phyloP scores from a whole-genome alignment of 805 yeast genomes.

The Peterozyma xylosa region DNA sequence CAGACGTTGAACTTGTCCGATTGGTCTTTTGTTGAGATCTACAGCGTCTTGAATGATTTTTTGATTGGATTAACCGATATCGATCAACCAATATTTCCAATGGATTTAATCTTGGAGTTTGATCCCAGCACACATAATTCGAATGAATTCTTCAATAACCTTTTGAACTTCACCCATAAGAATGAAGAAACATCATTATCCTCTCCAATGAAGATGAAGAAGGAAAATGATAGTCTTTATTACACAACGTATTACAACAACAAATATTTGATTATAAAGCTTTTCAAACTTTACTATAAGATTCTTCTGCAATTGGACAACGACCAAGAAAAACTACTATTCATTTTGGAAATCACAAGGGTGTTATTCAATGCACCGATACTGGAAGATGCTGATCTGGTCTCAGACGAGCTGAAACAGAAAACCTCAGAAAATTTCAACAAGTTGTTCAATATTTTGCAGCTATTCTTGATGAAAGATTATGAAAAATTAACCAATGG shows the following conservation, averaged over 20 bases:
- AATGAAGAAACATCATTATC: not conserved
- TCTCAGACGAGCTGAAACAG: no score
- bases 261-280: conserved; percentile 33
- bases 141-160: conserved; percentile 12
- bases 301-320: conserved; percentile 17
- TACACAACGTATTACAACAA: conserved; percentile 16
- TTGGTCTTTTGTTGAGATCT: conserved; percentile 38
- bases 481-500: not conserved
- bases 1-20: conserved; percentile 46
- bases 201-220: not conserved
- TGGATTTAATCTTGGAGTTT: conserved; percentile 9
- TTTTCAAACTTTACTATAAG: conserved; percentile 27
- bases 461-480: not conserved
- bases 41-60: conserved; percentile 20
- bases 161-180: conserved; percentile 7
- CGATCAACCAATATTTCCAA: conserved; percentile 20
- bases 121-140: conserved; percentile 4
- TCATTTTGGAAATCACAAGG: conserved; percentile 24
- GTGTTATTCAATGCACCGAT: conserved; percentile 16
- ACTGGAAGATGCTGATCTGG: conserved; percentile 10
- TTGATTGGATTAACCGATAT: conserved; percentile 19
- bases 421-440: conserved; percentile 16
- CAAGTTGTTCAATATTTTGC: conserved; percentile 2
- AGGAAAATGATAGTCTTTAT: not conserved
- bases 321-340: conserved; percentile 21